Base-by-base conservation (phyloP, 2,329 filamentous ascomycete genomes). In the Talaromyces sp. region DNA sequence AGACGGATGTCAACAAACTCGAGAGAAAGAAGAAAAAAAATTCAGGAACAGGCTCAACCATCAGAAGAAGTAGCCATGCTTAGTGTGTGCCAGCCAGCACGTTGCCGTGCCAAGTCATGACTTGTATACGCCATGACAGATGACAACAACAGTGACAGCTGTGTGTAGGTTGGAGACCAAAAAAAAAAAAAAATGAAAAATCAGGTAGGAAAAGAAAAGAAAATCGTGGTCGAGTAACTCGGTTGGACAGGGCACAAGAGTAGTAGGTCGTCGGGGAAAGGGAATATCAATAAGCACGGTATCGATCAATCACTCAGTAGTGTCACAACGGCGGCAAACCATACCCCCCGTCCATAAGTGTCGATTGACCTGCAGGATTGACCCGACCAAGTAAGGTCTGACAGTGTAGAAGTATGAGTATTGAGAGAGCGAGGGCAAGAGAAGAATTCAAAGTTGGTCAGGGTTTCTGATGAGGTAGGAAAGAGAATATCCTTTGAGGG, bases 51-150 rank as follows among this genome's bases (percentile, higher is more conserved):
- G 22, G 40, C 17, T 53, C 43, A 58, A 34, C 34, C n/a, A 25
- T 15, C 31, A 8, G 53, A 59, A 58, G 40, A 64, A 40, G 54
- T 29, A 38, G 45, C 11, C 25, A 36, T 45, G 10, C 8, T 19
- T 53, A 40, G 25, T 58, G 40, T 6, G 38, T 49, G 29, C 38
- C 61, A 56, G 53, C 29, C 54, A 64, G 38, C 61, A 58, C n/a
- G 17, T 22, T 40, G 22, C 40, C 25, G 61, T 47, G 54, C 51
- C 53, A 58, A 64, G 61, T 31, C 61, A 45, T 64, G 38, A 22
- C 53, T 47, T 22, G 22, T 43, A 31, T 36, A 27, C 7, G 31
- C 34, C 60, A 62, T 54, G 60, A 29, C 34, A 31, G 27, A 36
- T 40, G 22, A 60, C 58, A 60, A 45, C 38, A 31, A 40, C 45